Evolutionary conservation across 73 alveolate genomes (phyloP).

Genomic region (Symbiodinium pilosum): DNA sequence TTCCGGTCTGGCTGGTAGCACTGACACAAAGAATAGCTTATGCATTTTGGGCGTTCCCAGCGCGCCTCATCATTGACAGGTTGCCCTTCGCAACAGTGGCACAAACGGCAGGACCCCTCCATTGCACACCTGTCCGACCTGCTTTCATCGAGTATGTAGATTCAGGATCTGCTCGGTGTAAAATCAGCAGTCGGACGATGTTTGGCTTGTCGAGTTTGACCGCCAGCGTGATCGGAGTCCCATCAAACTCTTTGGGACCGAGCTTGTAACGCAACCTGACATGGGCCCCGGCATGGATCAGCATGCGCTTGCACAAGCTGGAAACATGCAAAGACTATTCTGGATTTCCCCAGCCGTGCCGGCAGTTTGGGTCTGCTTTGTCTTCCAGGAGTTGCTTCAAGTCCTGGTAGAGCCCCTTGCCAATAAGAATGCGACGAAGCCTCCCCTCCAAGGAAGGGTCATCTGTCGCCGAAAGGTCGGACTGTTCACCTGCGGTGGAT

Average conservation of each 20-base stretch:
- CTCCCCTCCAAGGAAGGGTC: neutral
- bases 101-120: conserved; percentile 90
- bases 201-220: conserved; percentile 94
- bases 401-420: conserved; percentile 25
- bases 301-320: neutral
- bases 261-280: conserved; percentile 64
- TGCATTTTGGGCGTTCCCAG: no score
- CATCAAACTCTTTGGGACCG: conserved; percentile 76
- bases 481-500: neutral
- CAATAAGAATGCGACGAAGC: neutral
- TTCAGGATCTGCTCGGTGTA: conserved; percentile 20
- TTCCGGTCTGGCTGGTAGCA: no score
- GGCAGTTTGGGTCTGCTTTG: conserved; percentile 57
- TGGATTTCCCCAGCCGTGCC: neutral
- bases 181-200: conserved; percentile 49
- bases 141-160: conserved; percentile 11
- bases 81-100: conserved; percentile 86
- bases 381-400: conserved; percentile 38
- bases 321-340: neutral
- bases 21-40: neutral
- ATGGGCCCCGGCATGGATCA: neutral
- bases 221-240: conserved; percentile 54
- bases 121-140: conserved; percentile 52
- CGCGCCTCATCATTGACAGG: conserved; percentile 79
- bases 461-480: neutral